Percentiles rank a stretch among this genome's conserved stretches.
Conservation (phyloP, 768 basidiomycete species). For the Macrolepiota dolichaula region DNA sequence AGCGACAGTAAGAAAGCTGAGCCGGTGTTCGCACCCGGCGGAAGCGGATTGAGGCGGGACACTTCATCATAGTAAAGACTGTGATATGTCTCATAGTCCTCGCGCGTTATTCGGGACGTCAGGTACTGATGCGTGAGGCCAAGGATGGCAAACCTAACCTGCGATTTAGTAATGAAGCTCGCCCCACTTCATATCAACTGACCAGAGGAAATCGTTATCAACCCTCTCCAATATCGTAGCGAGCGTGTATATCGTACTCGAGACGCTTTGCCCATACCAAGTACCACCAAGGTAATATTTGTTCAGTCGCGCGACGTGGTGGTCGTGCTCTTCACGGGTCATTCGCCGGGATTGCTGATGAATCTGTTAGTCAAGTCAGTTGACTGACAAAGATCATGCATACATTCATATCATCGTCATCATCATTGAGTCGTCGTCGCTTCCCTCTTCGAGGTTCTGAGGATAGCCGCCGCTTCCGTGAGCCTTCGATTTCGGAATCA, state of each 20-base stretch:
- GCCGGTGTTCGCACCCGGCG: constrained; percentile 26
- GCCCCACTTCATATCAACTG: constrained; percentile 15
- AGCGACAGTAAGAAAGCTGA: constrained; percentile 40
- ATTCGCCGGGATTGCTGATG: constrained; percentile 51
- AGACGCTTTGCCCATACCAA: constrained; percentile 85
- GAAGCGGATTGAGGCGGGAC: constrained; percentile 77
- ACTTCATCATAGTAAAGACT: constrained; percentile 88
- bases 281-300: constrained; percentile 86
- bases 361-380: constrained; percentile 4
- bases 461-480: constrained; percentile 32
- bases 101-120: constrained; percentile 82
- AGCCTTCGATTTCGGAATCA: constrained; percentile 40
- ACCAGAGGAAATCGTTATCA: constrained; percentile 95
- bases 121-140: constrained; percentile 93
- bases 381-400: constrained; percentile 8
- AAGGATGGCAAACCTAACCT: constrained; percentile 81
- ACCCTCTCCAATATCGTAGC: constrained; percentile 88
- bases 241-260: constrained; percentile 85
- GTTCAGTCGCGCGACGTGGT: constrained; percentile 61
- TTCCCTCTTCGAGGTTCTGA: constrained; percentile 35
- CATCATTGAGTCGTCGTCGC: constrained; percentile 53
- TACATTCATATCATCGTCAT: constrained; percentile 29
- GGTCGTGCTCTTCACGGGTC: constrained; percentile 65
- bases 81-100: constrained; percentile 80
- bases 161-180: background rate